These are phyloP conservation scores for Arthromyces matolae DNA, from an alignment of 768 basidiomycete genomes.

Conservation along the genomic window DNA sequence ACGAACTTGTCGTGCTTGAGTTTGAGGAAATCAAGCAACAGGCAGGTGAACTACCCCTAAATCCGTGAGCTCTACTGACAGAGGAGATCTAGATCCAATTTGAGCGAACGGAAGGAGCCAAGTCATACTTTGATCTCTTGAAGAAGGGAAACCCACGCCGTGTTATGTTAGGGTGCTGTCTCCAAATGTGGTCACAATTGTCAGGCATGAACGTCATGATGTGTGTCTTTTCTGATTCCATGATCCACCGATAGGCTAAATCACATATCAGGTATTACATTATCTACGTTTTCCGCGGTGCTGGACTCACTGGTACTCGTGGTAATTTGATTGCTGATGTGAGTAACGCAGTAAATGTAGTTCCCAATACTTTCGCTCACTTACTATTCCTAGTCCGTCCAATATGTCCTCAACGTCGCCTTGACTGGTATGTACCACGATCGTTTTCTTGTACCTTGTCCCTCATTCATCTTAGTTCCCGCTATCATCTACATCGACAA, in stretches of 20 bases:
- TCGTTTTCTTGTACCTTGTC: too few species aligned
- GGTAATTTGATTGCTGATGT: slow-evolving; percentile 67
- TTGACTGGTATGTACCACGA: slow-evolving; percentile 33
- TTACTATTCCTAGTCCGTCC: slow-evolving; percentile 46
- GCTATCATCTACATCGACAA: slow-evolving; percentile 66
- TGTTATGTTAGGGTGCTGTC: slow-evolving; percentile 61
- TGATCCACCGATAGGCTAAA: neutral
- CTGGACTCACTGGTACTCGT: slow-evolving; percentile 72
- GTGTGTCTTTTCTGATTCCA: slow-evolving; percentile 27
- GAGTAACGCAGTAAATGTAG: slow-evolving; percentile 11
- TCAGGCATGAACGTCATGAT: slow-evolving; percentile 83
- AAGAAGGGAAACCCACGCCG: slow-evolving; percentile 66
- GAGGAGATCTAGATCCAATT: slow-evolving; percentile 26
- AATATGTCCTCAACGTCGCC: slow-evolving; percentile 52
- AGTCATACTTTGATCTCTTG: slow-evolving; percentile 63
- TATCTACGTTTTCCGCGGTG: slow-evolving; percentile 72
- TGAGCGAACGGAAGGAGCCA: slow-evolving; percentile 68
- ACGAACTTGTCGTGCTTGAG: slow-evolving; percentile 66
- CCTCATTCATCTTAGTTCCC: too few species aligned
- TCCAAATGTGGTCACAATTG: slow-evolving; percentile 81
- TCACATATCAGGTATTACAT: slow-evolving; percentile 46
- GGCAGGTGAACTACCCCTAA: too few species aligned
- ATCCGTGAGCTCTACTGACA: slow-evolving; percentile 7
- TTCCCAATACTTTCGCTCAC: neutral
- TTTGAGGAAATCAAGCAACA: slow-evolving; percentile 64